Evolutionary conservation across 306 rosid species (phyloP), one percentile per base, ranked within the genome.

Genomic region (Herpetospermum pedunculosum): DNA sequence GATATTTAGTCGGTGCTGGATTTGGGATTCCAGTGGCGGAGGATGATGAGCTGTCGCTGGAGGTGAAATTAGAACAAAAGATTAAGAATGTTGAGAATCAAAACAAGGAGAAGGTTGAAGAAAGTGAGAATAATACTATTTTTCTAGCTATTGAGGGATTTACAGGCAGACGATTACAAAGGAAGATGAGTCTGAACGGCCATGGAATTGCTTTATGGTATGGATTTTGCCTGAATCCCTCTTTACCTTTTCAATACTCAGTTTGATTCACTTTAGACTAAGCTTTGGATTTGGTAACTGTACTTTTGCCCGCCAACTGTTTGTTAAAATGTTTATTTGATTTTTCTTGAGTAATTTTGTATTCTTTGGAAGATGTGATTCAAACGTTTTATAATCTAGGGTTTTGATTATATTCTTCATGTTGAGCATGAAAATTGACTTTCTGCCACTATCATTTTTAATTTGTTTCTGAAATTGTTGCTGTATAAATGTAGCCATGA

Each of bases 201-300:
- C 96, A 35, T 90, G 96, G 96, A 90, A 88, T 75, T 84, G 91
- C 80, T 90, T 90, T 81, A 84, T 78, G 91, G 96, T 90, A 44
- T 70, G 53, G 18, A 14, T 48, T 15, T 48, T 5, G 48, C 54
- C 19, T 4, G 5, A 5, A 6, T 7, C 14, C 48, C 10, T 43
- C 14, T 43, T 43, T 2, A n/a, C 48, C 8, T 14, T 44, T 44
- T 44, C 49, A 44, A 40, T 40, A 3, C 18, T 1, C 14, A 0
- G 49, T 9, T 9, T 44, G 4, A 14, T 44, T 44, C 2, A 44
- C 18, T 9, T 9, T 10, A 44, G 3, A 44, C 49, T 14, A 16
- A 44, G 48, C 48, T 44, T 44, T 2, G 10, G 1, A 5, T 44
- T 44, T 3, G 49, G 49, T 44, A 3, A 37, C 41, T 37, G 41